Evolutionary conservation across 2,329 filamentous ascomycete genomes (phyloP).

Genomic region (Didymella pinodella): DNA sequence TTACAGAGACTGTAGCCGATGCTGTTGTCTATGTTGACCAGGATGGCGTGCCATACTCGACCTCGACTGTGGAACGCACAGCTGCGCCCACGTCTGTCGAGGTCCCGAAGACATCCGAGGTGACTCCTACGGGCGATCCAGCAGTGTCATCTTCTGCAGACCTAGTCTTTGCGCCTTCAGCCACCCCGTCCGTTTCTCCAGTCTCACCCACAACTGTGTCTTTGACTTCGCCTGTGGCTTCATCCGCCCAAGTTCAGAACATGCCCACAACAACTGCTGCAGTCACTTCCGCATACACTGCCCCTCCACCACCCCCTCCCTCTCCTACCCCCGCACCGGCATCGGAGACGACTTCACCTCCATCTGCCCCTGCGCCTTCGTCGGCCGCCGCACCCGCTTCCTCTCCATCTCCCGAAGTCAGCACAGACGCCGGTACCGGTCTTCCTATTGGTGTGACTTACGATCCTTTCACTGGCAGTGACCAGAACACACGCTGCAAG

Average conservation of each 20-base stretch:
- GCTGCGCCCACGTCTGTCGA: conserved; percentile 18
- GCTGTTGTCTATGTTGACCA: conserved; percentile 46
- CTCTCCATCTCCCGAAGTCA: conserved; percentile 8
- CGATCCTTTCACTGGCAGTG: conserved; percentile 39
- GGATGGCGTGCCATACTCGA: conserved; percentile 39
- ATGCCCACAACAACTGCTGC: neutral
- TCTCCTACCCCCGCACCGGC: neutral
- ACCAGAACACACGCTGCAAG: conserved; percentile 65
- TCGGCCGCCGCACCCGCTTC: conserved; percentile 10
- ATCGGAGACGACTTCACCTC: conserved; percentile 2
- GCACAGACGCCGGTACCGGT: conserved; percentile 1
- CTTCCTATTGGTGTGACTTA: conserved; percentile 47
- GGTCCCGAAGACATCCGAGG: conserved; percentile 21
- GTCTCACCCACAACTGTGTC: conserved; percentile 15
- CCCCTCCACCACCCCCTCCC: conserved; percentile 6
- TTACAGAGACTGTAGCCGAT: conserved; percentile 42
- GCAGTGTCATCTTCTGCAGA: conserved; percentile 16
- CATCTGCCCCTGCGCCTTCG: conserved; percentile 12
- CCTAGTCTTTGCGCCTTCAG: conserved; percentile 12
- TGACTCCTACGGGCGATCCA: conserved; percentile 20
- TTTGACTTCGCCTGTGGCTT: conserved; percentile 21
- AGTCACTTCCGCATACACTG: conserved; percentile 3
- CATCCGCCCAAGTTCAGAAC: conserved; percentile 12
- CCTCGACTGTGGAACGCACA: conserved; percentile 26
- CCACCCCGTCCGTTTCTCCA: conserved; percentile 13